phyloP scores from a whole-genome alignment of 768 basidiomycete species.

The Mycena kentingensis region DNA sequence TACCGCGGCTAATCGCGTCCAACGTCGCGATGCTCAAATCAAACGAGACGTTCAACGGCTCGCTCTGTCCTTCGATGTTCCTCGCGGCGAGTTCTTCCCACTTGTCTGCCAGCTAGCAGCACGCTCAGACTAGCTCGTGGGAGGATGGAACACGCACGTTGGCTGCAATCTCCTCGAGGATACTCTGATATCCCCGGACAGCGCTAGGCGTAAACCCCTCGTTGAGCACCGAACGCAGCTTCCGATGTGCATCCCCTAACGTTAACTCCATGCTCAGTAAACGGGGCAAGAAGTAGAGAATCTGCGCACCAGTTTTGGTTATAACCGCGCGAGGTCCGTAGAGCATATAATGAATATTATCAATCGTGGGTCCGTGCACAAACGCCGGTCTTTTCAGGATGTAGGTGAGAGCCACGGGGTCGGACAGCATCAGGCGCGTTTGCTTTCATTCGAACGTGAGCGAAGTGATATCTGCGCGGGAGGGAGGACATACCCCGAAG shows the following conservation, averaged over 20 bases:
- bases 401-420: not conserved
- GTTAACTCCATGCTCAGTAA: not conserved
- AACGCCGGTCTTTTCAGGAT: constrained; percentile 5
- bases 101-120: constrained; percentile 5
- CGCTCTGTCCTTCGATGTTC: not conserved
- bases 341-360: not conserved
- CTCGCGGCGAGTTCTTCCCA: not conserved
- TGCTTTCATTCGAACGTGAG: no score
- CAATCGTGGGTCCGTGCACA: not conserved
- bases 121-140: not conserved
- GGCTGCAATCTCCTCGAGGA: constrained; percentile 3
- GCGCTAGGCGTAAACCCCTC: constrained; percentile 5
- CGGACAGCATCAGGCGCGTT: constrained; percentile 9
- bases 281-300: not conserved
- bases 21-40: not conserved
- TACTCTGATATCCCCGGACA: constrained; percentile 5
- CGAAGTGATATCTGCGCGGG: no score
- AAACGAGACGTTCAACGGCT: not conserved
- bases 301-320: not conserved
- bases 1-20: not conserved
- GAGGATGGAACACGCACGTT: not conserved
- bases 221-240: constrained; percentile 4
- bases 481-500: constrained; percentile 11
- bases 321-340: not conserved
- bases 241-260: constrained; percentile 2